phyloP scores from a whole-genome alignment of 1,284 basidiomycete species.

The Cystobasidium pallidum region DNA sequence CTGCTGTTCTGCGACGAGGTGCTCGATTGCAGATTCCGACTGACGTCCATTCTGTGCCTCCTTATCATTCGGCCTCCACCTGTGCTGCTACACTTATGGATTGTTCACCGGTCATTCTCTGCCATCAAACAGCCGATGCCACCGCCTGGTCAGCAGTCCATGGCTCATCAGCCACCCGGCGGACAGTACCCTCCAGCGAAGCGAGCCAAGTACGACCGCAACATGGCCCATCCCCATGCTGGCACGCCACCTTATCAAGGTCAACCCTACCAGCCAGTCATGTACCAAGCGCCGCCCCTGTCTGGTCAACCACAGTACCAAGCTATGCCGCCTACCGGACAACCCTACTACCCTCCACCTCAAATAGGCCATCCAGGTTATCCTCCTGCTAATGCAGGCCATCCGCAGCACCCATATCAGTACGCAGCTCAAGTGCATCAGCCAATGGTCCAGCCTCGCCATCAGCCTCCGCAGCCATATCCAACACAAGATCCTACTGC shows the following conservation, averaged over 20 bases:
- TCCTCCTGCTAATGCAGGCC: not conserved
- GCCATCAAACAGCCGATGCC: not conserved
- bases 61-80: not conserved
- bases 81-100: not conserved
- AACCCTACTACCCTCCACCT: constrained; percentile 18
- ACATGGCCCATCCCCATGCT: not conserved
- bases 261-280: constrained; percentile 10
- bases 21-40: constrained; percentile 3
- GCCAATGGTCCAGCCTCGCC: constrained; percentile 14
- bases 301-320: constrained; percentile 8
- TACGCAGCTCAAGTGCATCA: constrained; percentile 17
- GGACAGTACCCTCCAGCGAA: constrained; percentile 17
- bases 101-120: not conserved
- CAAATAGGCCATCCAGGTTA: constrained; percentile 8
- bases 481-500: not conserved
- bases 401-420: constrained; percentile 21
- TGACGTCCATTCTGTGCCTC: not conserved
- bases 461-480: constrained; percentile 5
- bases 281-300: not conserved
- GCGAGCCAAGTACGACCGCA: constrained; percentile 17
- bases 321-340: constrained; percentile 15
- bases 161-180: constrained; percentile 11
- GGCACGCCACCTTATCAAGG: not conserved
- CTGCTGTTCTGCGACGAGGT: not conserved
- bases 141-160: constrained; percentile 7